Evolutionary conservation across 1,139 yeast species (phyloP).

Genomic region (Geotrichum klebahnii): DNA sequence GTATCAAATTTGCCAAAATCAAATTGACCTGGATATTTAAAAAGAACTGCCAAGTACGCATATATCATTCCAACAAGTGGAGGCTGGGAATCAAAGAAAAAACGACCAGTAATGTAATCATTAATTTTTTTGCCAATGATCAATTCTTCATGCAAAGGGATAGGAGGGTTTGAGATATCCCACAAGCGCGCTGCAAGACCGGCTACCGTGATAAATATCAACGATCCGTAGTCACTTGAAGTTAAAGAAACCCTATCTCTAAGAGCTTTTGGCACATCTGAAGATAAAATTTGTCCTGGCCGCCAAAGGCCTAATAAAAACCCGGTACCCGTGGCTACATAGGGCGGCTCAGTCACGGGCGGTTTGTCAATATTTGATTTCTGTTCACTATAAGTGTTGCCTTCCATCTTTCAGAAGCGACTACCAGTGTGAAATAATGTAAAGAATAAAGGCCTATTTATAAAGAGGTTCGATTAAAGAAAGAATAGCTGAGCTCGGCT

Average conservation of each 20-base stretch:
- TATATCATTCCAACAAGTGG: conserved; percentile 55
- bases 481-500: too few species aligned
- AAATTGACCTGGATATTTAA: conserved; percentile 49
- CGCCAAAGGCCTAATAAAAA: conserved; percentile 30
- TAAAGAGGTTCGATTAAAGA: too few species aligned
- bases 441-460: too few species aligned
- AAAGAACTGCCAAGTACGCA: conserved; percentile 42
- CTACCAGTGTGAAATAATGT: too few species aligned
- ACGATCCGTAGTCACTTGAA: conserved; percentile 16
- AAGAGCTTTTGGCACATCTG: conserved; percentile 19
- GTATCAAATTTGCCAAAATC: conserved; percentile 34
- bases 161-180: conserved; percentile 28
- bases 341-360: not conserved
- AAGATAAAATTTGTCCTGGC: conserved; percentile 25
- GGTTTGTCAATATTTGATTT: not conserved
- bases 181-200: conserved; percentile 25
- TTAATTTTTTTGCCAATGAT: conserved; percentile 54
- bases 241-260: conserved; percentile 11
- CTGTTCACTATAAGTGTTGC: too few species aligned
- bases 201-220: conserved; percentile 16
- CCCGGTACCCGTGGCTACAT: conserved; percentile 30
- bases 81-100: conserved; percentile 59
- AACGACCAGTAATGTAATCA: conserved; percentile 50
- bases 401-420: too few species aligned
- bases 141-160: conserved; percentile 56